Base-by-base conservation (phyloP, 1,139 yeast species). In the Suhomyces panamericanus region DNA sequence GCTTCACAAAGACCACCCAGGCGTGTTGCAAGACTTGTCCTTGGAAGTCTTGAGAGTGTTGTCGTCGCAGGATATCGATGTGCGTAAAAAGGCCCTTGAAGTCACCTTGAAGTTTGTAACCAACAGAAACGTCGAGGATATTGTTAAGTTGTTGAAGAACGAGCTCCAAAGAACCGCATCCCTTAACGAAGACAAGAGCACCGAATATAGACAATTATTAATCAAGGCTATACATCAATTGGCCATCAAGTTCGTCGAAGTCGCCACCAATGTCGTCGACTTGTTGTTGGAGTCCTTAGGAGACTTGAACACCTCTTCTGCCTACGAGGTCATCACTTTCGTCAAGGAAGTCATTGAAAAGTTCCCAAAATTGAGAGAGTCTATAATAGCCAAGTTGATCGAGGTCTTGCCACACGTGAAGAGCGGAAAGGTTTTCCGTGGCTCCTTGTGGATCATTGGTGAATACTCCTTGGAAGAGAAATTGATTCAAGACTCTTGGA, bases 361-460 rank as follows among this genome's bases (percentile, higher is more conserved):
- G 58, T 91, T 85, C 76, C 96, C 97, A 28, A 81, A 83, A 49
- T 76, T 89, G 54, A 82, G 96, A 61, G 69, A 75, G 39, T 69
- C 81, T 22, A 86, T 91, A 44, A 66, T 95, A 44, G 68, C 70
- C 39, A 83, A 87, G 53, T 77, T 95, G 50, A 69, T 90, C 40
- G 63, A 62, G 13, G 74, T 90, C 9, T 73, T 95, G 58, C 82
- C 82, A 27, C 70, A 73, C 31, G 84, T 88, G 41, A 87, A 85
- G 59, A 85, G 95, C 50, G 96, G 96, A 7, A 89, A 89, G 59
- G 96, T 93, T 15, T 87, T 83, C 70, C 84, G 98, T 56, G 96
- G 96, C 35, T 89, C 96, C 1, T 73, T 95, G 48, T 95, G 99
- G 99, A 85, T 93, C 42, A 70, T 95, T 58, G 99, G 99, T 66